A percentile compares a stretch with the other conserved stretches of the same genome.
phyloP scores from a whole-genome alignment of 768 basidiomycete genomes.

The Porphyrellus cyaneotinctus region DNA sequence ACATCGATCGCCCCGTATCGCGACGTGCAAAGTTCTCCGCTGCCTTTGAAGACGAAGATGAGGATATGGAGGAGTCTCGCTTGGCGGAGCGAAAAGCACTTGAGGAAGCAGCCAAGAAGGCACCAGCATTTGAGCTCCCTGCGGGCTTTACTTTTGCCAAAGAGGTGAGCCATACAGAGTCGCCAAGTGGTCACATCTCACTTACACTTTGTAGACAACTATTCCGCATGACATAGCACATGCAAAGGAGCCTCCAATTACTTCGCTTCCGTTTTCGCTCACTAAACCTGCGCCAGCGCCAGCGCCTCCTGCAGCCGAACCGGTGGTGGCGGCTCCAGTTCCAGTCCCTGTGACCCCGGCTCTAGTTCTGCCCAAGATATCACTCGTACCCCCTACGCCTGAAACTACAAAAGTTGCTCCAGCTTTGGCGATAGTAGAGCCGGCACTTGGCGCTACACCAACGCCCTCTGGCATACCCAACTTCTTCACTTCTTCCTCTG shows the following conservation, averaged over 20 bases:
- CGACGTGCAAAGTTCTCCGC: constrained; percentile 63
- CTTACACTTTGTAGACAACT: constrained; percentile 27
- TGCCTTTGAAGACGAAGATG: constrained; percentile 49
- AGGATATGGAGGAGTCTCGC: constrained; percentile 38
- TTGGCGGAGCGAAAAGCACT: constrained; percentile 43
- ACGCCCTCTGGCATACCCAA: constrained; percentile 44
- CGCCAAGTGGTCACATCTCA: background rate
- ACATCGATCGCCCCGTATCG: constrained; percentile 53
- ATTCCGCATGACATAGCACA: constrained; percentile 38
- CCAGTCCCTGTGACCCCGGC: constrained; percentile 10
- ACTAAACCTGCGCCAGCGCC: constrained; percentile 30
- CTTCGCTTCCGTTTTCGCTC: constrained; percentile 62
- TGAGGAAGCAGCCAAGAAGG: constrained; percentile 53
- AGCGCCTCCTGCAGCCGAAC: constrained; percentile 14
- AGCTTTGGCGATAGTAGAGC: constrained; percentile 5
- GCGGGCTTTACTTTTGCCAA: constrained; percentile 65
- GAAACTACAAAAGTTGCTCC: constrained; percentile 20
- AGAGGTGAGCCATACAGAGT: constrained; percentile 38
- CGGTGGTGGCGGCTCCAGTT: constrained; percentile 12
- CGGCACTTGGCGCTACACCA: constrained; percentile 1
- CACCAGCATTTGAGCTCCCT: constrained; percentile 57
- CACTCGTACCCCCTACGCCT: constrained; percentile 25
- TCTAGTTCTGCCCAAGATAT: constrained; percentile 20
- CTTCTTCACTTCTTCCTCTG: constrained; percentile 57
- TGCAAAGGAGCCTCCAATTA: constrained; percentile 65